Base-by-base conservation (phyloP, 306 rosid genomes). In the Castanea sativa region DNA sequence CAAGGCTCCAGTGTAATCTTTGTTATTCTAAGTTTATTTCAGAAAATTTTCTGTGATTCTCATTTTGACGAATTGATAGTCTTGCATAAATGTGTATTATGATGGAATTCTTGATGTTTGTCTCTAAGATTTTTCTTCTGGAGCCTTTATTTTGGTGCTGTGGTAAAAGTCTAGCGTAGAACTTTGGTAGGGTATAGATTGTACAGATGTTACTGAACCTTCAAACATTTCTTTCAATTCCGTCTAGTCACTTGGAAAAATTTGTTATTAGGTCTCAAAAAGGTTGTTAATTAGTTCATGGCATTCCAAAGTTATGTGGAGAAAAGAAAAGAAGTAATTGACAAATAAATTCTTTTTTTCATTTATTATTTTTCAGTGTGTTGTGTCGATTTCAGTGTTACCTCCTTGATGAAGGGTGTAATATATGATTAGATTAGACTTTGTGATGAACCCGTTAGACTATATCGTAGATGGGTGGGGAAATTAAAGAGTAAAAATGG, bases 101-200 rank as follows among this genome's bases (percentile, higher is more conserved):
- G 77, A 61, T 78, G 79, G 84, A 80, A 70, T 55, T 23, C 51
- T 19, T 80, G 59, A 58, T 51, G 57, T 80, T 84, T 77, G 81
- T 82, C 80, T 82, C 85, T 74, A 60, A 63, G 64, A 72, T 65
- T 71, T 80, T 73, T 81, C 83, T 78, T 78, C 83, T 75, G 81
- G 82, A 76, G 85, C 85, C 81, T 82, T 76, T 81, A 77, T 82
- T 82, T 82, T 85, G 88, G 81, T 80, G 90, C 87, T 86, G 81
- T 81, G 84, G 74, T 81, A 78, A 71, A 80, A 82, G 71, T 75
- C 61, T 75, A 69, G 75, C 5, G 19, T 52, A 53, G 15, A 75
- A 80, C 80, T 80, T 76, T 75, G 84, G 76, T 49, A 79, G 85
- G 87, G 68, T 80, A 52, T 75, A 60, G 84, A 73, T 69, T 85